Evolutionary conservation across 2,329 filamentous ascomycete species (phyloP), one percentile per base, ranked within the genome.

Genomic region (Colletotrichum chrysophilum): DNA sequence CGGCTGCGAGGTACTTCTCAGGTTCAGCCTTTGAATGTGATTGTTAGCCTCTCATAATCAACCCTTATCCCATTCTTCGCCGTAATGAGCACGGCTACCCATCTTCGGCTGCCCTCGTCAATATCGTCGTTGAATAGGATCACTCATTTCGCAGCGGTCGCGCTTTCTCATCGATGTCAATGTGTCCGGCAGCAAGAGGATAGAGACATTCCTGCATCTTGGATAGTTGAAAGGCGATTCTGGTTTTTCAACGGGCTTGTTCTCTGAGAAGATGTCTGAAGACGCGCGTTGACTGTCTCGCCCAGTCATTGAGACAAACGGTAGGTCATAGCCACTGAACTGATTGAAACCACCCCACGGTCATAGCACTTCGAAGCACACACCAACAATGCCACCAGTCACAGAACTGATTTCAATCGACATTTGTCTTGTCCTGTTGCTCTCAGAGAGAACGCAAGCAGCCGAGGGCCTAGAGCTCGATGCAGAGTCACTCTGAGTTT

Each of bases 181-280:
- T 52, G n/a, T 52, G 43, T 7, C 43, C n/a, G 2, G 10, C n/a
- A 52, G 18, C n/a, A 21, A 21, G 10, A 13, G 5, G 12, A 13
- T 48, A 0, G 0, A 21, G 3, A 7, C 5, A 48, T 1, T 1
- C n/a, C 4, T 1, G 5, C 5, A 5, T 48, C 1, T 48, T 1
- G 10, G 3, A 21, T 4, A 13, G 10, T 52, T 3, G 5, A 13
- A 13, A 13, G 0, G 1, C 10, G 5, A 4, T 24, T 52, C n/a
- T 13, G 43, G 43, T 1, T 3, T 21, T 13, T 21, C 2, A 13
- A 24, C 2, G 30, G 9, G 18, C 18, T 21, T n/a, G 7, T 8
- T 34, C 1, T 32, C 28, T 61, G 56, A 7, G 9, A 7, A 9
- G 7, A 4, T 24, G 34, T 48, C 28, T 30, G 62, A 43, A 38